A percentile compares a stretch with the other conserved stretches of the same genome.
phyloP scores from a whole-genome alignment of 257 asterid species.

The Jasminum sambac region DNA sequence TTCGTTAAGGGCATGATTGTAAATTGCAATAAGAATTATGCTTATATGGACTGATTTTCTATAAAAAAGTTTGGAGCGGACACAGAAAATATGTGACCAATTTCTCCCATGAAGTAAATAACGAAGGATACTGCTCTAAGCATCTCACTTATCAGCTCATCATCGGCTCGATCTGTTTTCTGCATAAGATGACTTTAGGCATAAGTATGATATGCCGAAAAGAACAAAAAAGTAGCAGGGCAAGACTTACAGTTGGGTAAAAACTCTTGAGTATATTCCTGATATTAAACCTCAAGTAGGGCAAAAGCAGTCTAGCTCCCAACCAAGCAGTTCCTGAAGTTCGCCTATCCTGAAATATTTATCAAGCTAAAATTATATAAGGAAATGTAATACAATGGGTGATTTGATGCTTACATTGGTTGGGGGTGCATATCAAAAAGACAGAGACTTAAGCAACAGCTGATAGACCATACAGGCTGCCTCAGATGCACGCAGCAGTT shows the following conservation, averaged over 20 bases:
- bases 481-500: constrained; percentile 13
- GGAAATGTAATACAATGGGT: not conserved
- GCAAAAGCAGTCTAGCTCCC: constrained; percentile 73
- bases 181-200: constrained; percentile 38
- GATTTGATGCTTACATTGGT: constrained; percentile 8
- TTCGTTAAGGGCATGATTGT: constrained; percentile 50
- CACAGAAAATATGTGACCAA: constrained; percentile 5
- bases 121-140: constrained; percentile 89
- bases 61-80: not conserved
- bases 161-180: constrained; percentile 69
- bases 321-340: constrained; percentile 73
- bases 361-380: not conserved
- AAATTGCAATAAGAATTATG: not conserved
- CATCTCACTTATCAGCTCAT: constrained; percentile 72
- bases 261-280: constrained; percentile 58
- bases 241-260: constrained; percentile 73
- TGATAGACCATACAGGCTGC: constrained; percentile 14
- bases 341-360: constrained; percentile 59
- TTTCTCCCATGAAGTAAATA: constrained; percentile 10
- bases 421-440: constrained; percentile 14
- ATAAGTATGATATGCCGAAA: constrained; percentile 13
- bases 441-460: constrained; percentile 4
- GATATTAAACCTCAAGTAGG: constrained; percentile 63
- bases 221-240: constrained; percentile 19
- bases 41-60: not conserved